Evolutionary conservation across 345 rosid species (phyloP).

Genomic region (Boechera divaricarpa): DNA sequence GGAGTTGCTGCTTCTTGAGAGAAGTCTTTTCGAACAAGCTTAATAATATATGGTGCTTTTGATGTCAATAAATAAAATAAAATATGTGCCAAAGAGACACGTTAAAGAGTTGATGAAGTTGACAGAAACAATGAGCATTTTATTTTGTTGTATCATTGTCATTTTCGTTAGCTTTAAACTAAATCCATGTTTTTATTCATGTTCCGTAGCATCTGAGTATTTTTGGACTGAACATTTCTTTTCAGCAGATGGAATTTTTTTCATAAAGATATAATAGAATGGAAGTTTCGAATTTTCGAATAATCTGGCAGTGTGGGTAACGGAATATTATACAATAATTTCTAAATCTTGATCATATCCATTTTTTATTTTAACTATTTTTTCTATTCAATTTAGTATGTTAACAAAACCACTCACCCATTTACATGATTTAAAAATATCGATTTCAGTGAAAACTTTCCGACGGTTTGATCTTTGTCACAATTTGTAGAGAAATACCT

Average conservation of each 20-base stretch:
- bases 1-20: too few relatives aligned
- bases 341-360: not conserved
- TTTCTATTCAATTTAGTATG: not conserved
- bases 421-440: not conserved
- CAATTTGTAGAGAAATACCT: not conserved
- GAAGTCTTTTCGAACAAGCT: too few relatives aligned
- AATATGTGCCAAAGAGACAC: constrained; percentile 27
- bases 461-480: not conserved
- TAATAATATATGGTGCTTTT: too few relatives aligned
- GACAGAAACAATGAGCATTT: constrained; percentile 30
- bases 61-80: too few relatives aligned
- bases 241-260: not conserved
- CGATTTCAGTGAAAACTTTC: not conserved
- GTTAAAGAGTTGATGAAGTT: constrained; percentile 33
- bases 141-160: constrained; percentile 23
- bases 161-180: constrained; percentile 28
- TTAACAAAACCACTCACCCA: not conserved
- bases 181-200: not conserved
- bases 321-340: not conserved
- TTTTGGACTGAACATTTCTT: constrained; percentile 29
- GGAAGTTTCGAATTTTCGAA: not conserved
- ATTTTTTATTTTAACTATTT: not conserved
- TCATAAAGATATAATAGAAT: constrained; percentile 4
- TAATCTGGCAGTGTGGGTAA: not conserved
- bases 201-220: constrained; percentile 27